Percentiles rank a stretch among this genome's conserved stretches.
phyloP scores from a whole-genome alignment of 2,329 filamentous ascomycete species.

The Paraphaeosphaeria minitans region DNA sequence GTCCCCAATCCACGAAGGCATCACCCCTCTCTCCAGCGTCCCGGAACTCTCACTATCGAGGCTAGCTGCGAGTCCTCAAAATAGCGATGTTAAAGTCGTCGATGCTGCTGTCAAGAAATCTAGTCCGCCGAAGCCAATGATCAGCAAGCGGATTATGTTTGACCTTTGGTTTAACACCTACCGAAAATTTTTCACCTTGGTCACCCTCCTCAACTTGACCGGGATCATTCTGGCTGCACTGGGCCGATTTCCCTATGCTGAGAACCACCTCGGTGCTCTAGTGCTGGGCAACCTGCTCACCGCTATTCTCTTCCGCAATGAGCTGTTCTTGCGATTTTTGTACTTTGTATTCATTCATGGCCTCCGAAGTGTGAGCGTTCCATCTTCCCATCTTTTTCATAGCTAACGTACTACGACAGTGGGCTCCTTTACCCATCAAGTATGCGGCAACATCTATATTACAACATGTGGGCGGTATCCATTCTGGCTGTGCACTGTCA shows the following conservation, averaged over 20 bases:
- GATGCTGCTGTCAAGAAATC: constrained; percentile 26
- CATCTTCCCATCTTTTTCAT: background rate
- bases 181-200: constrained; percentile 42
- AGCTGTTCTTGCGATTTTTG: constrained; percentile 40
- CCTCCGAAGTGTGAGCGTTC: constrained; percentile 26
- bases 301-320: constrained; percentile 41
- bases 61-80: constrained; percentile 18
- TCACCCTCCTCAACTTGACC: constrained; percentile 35
- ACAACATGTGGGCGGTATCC: constrained; percentile 43
- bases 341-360: constrained; percentile 42
- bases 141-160: constrained; percentile 38
- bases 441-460: constrained; percentile 38
- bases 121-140: constrained; percentile 14
- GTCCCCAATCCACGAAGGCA: constrained; percentile 42
- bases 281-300: constrained; percentile 41
- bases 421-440: constrained; percentile 39
- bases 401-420: constrained; percentile 26
- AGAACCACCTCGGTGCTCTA: constrained; percentile 40
- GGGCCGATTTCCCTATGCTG: constrained; percentile 37
- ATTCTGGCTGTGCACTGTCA: constrained; percentile 44
- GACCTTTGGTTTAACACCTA: constrained; percentile 46
- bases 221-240: constrained; percentile 38
- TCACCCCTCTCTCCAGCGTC: constrained; percentile 39
- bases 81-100: constrained; percentile 24
- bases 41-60: constrained; percentile 37